phyloP scores from a whole-genome alignment of 805 yeast species.

The Dipodascopsis uninucleata region DNA sequence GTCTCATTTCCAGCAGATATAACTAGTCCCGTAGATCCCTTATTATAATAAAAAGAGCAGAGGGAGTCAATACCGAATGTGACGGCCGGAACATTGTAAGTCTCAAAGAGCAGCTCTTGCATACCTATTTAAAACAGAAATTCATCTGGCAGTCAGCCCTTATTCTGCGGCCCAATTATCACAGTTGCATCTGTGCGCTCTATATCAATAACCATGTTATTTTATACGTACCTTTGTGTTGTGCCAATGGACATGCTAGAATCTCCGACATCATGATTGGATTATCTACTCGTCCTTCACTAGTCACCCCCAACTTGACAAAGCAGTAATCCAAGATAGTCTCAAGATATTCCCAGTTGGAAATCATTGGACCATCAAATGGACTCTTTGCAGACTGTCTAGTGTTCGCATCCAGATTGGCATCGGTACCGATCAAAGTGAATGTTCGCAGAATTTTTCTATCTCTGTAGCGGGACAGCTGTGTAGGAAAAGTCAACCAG shows the following conservation, averaged over 20 bases:
- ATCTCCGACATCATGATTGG: constrained; percentile 81
- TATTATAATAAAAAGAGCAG: constrained; percentile 69
- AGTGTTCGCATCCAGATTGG: constrained; percentile 63
- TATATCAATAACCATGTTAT: not conserved
- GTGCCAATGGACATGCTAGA: constrained; percentile 64
- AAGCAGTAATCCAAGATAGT: constrained; percentile 78
- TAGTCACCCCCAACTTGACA: constrained; percentile 65
- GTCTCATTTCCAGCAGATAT: constrained; percentile 79
- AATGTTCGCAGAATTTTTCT: constrained; percentile 54
- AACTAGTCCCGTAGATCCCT: constrained; percentile 58
- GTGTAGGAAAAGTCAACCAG: constrained; percentile 52
- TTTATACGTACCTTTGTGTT: constrained; percentile 48
- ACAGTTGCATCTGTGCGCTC: not conserved
- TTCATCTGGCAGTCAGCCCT: not conserved
- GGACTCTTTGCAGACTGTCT: constrained; percentile 71
- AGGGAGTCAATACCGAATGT: constrained; percentile 80
- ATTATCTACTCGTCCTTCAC: constrained; percentile 56
- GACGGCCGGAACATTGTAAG: constrained; percentile 68
- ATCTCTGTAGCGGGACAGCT: constrained; percentile 73
- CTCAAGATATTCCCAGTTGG: constrained; percentile 92
- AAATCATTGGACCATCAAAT: constrained; percentile 78
- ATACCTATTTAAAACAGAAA: constrained; percentile 38
- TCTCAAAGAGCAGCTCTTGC: constrained; percentile 83
- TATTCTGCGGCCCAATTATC: no score
- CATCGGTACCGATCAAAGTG: constrained; percentile 80